Conservation (phyloP, 2,329 filamentous ascomycete species). For the Diaporthe vexans region DNA sequence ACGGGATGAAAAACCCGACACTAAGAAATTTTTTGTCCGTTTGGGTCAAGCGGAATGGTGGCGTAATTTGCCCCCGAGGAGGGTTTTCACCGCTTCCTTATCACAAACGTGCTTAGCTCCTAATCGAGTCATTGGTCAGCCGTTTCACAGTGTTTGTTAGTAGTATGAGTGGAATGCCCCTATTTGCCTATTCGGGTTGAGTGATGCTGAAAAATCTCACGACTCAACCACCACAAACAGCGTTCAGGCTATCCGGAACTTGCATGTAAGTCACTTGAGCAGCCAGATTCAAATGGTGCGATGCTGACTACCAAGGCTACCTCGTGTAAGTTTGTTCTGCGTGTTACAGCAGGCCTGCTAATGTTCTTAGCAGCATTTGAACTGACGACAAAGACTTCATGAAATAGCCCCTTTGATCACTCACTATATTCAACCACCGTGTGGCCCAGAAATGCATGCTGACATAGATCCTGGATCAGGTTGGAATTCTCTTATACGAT, state of each 20-base stretch:
- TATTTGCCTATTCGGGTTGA: neutral
- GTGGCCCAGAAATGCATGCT: too few species aligned
- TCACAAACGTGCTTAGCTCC: neutral
- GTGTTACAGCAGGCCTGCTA: too few species aligned
- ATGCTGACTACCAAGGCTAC: neutral
- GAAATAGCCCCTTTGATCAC: too few species aligned
- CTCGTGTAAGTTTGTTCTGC: too few species aligned
- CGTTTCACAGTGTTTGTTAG: neutral
- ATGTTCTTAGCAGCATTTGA: too few species aligned
- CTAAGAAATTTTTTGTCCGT: constrained; percentile 19
- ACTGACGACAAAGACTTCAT: too few species aligned
- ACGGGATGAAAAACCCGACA: neutral
- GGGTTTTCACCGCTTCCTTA: constrained; percentile 26
- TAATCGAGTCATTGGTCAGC: constrained; percentile 28
- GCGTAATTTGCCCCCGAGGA: constrained; percentile 6
- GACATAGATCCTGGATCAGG: too few species aligned
- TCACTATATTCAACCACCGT: rapidly evolving
- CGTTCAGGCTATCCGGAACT: neutral
- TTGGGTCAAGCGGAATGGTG: constrained; percentile 32
- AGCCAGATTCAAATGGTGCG: too few species aligned
- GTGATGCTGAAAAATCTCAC: neutral
- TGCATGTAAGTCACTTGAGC: neutral
- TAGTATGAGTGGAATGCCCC: neutral
- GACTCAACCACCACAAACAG: neutral
- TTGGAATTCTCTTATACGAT: too few species aligned